Conservation (phyloP, 2,329 filamentous ascomycete species). For the Ceratocystis albifundus region DNA sequence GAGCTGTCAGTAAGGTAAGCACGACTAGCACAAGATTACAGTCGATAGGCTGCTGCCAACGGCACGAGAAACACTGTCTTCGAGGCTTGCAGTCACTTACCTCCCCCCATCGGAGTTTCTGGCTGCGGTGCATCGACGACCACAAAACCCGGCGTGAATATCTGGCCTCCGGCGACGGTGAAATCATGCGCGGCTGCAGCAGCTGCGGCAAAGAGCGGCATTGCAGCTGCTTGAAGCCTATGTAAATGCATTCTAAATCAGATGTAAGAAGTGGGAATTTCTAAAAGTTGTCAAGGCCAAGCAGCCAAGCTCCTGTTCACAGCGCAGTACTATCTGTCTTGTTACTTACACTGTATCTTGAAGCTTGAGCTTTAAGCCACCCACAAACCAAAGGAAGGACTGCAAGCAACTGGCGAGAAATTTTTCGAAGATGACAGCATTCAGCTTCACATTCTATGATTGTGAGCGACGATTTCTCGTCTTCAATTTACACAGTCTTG, state of each 20-base stretch:
- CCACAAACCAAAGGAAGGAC: not conserved
- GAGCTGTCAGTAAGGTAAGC: conserved; percentile 22
- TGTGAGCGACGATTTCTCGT: not conserved
- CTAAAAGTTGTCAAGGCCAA: not conserved
- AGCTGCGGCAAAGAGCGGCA: conserved; percentile 26
- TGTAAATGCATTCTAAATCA: not conserved
- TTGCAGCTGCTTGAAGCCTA: not conserved
- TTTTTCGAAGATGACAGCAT: not conserved
- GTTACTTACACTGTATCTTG: not conserved
- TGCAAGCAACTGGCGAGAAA: not conserved
- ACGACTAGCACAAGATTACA: conserved; percentile 19
- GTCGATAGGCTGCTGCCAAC: not conserved
- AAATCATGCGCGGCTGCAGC: conserved; percentile 36
- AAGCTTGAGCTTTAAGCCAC: not conserved
- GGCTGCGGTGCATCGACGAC: conserved; percentile 56
- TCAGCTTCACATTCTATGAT: not conserved
- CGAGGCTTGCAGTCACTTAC: conserved; percentile 29
- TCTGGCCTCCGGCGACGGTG: conserved; percentile 51
- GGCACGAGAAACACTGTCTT: not conserved
- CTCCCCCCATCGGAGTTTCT: conserved; percentile 51
- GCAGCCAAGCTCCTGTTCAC: not conserved
- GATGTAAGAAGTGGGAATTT: not conserved
- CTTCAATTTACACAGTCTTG: conserved; percentile 3
- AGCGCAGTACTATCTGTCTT: not conserved
- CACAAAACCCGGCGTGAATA: conserved; percentile 57